Evolutionary conservation across 768 basidiomycete genomes (phyloP).

Genomic region (Naematelia encephala): DNA sequence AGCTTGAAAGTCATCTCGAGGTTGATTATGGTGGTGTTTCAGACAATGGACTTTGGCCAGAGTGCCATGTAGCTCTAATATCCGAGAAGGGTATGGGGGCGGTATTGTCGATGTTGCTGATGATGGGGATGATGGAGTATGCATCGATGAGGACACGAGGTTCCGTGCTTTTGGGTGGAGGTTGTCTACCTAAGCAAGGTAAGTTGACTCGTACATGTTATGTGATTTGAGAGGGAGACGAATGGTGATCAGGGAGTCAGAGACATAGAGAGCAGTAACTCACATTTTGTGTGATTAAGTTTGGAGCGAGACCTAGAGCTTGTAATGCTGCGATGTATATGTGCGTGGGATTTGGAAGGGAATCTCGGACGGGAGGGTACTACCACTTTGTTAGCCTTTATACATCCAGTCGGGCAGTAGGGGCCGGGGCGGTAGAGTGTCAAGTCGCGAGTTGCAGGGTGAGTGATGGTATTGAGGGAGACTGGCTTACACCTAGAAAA

Average conservation of each 20-base stretch:
- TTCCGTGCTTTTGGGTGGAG: slow-evolving; percentile 72
- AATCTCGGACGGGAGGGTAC: slow-evolving; percentile 79
- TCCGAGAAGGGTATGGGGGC: slow-evolving; percentile 39
- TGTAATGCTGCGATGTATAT: slow-evolving; percentile 80
- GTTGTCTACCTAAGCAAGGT: slow-evolving; percentile 68
- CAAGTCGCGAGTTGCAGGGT: too few relatives aligned
- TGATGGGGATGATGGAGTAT: slow-evolving; percentile 53
- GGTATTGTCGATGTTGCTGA: slow-evolving; percentile 39
- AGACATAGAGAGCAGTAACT: slow-evolving; percentile 4
- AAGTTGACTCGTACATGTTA: not conserved
- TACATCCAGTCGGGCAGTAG: slow-evolving; percentile 55
- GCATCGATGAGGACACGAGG: slow-evolving; percentile 16
- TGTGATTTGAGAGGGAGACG: not conserved
- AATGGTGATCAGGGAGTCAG: not conserved
- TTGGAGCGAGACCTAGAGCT: slow-evolving; percentile 60
- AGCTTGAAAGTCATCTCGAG: slow-evolving; percentile 69
- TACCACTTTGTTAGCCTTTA: slow-evolving; percentile 60
- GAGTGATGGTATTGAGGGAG: too few relatives aligned
- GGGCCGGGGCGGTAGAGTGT: too few relatives aligned
- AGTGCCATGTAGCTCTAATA: slow-evolving; percentile 85
- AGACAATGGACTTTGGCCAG: slow-evolving; percentile 79
- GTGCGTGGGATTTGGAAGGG: slow-evolving; percentile 84
- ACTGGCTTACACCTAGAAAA: slow-evolving; percentile 36
- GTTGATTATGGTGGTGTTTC: slow-evolving; percentile 62
- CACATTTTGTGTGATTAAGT: slow-evolving; percentile 63